Conservation (phyloP, 2,329 filamentous ascomycete species). For the Botrytis byssoidea region DNA sequence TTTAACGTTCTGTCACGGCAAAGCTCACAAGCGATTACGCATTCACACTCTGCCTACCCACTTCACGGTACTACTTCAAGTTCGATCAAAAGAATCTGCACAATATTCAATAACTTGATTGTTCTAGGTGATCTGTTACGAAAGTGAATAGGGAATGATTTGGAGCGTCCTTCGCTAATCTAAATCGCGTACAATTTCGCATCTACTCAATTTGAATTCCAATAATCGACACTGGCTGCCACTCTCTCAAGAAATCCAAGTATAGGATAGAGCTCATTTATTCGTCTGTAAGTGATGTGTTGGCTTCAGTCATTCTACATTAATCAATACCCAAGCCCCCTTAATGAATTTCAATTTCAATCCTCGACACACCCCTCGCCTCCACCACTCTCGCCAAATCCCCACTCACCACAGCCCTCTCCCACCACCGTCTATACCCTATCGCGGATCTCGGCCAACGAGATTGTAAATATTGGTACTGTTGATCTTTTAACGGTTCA, state of each 20-base stretch:
- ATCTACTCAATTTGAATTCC: neutral
- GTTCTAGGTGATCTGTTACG: neutral
- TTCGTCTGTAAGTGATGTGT: neutral
- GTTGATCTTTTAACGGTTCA: constrained; percentile 4
- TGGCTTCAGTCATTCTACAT: neutral
- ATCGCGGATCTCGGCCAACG: constrained; percentile 7
- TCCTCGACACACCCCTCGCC: constrained; percentile 27
- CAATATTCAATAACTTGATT: neutral
- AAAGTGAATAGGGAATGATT: neutral
- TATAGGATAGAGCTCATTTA: neutral
- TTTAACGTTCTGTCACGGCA: neutral
- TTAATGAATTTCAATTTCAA: constrained; percentile 21
- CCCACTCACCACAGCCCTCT: constrained; percentile 13
- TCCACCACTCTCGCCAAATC: constrained; percentile 40
- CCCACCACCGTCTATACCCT: constrained; percentile 1
- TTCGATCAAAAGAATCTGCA: neutral
- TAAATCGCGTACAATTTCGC: neutral
- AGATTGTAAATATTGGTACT: constrained; percentile 19
- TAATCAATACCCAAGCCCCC: neutral
- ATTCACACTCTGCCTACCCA: neutral
- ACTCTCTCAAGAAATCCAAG: neutral
- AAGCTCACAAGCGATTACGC: neutral
- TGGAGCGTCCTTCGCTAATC: neutral
- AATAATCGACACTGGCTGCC: neutral
- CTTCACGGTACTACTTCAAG: neutral